Base-by-base conservation (phyloP, 345 rosid species). In the Lumnitzera littorea region DNA sequence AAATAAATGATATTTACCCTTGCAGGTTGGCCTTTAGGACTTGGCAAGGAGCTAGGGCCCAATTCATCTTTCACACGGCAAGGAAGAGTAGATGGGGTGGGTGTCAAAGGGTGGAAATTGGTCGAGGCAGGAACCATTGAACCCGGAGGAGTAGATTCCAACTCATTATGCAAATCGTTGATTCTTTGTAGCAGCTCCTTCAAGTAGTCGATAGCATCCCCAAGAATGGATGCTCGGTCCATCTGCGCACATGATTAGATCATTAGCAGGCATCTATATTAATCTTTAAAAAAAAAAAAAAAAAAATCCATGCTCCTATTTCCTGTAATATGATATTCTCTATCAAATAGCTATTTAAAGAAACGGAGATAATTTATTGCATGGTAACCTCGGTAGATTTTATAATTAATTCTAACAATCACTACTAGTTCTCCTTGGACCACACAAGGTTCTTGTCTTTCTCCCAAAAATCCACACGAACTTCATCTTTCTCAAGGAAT, bases 181-280 rank as follows among this genome's bases (percentile, higher is more conserved):
- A 92, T 92, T 81, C 95, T 86, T 55, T 89, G 98, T 60, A 89
- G 79, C 24, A 91, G 95, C 74, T 91, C 98, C 85, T 89, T 91
- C 24, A 91, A 79, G 71, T 91, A 91, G 69, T 91, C 98, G 67
- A 91, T 85, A 48, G 98, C 91, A 74, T 91, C 98, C 66, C 96
- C 98, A 14, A 91, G 91, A 67, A 91, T 91, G 24, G 98, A 91
- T 64, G 98, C 98, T 74, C 98, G 82, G 70, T 91, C 98, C 98
- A 91, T 91, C 96, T 91, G 81, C 70, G 54, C 48, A 36, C 15
- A 23, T 24, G 50, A 24, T 29, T 48, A 31, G 36, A 29, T 29
- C 7, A 29, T 29, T 29, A 29, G 36, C 36, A 29, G 36, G 20
- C 20, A 20, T 20, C 20, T 20, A 20, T 20, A 20, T 20, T 20